phyloP scores from a whole-genome alignment of 2,329 filamentous ascomycete genomes.

The Fusarium proliferatum region DNA sequence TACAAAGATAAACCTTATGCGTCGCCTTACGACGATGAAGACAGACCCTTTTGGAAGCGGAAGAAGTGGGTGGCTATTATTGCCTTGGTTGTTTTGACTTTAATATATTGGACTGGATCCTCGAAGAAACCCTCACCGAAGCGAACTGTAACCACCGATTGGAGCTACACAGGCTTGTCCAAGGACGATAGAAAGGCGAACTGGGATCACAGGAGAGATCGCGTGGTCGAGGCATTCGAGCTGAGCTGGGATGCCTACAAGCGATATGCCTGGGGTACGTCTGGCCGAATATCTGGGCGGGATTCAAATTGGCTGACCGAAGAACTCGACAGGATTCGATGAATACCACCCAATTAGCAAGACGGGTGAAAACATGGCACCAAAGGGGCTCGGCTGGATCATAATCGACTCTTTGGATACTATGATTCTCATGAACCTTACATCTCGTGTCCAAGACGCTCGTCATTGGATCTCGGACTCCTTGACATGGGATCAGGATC shows the following conservation, averaged over 20 bases:
- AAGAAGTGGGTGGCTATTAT: slow-evolving; percentile 68
- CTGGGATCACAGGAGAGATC: slow-evolving; percentile 82
- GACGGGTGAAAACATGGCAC: slow-evolving; percentile 83
- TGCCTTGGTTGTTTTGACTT: slow-evolving; percentile 63
- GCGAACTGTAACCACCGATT: slow-evolving; percentile 56
- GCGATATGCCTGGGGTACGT: slow-evolving; percentile 91
- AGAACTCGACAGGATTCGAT: slow-evolving; percentile 71
- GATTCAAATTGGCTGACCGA: slow-evolving; percentile 42
- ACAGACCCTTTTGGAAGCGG: slow-evolving; percentile 69
- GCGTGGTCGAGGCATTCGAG: slow-evolving; percentile 89
- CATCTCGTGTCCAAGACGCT: slow-evolving; percentile 83
- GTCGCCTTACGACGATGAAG: slow-evolving; percentile 63
- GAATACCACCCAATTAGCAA: slow-evolving; percentile 88
- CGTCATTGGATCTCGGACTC: slow-evolving; percentile 87
- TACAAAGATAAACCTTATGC: slow-evolving; percentile 99
- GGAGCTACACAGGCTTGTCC: slow-evolving; percentile 69
- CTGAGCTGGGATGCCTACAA: slow-evolving; percentile 94
- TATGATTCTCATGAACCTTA: slow-evolving; percentile 98
- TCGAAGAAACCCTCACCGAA: slow-evolving; percentile 53
- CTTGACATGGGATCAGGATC: slow-evolving; percentile 88
- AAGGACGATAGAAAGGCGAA: slow-evolving; percentile 64
- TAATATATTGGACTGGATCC: slow-evolving; percentile 78
- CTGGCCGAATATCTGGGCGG: background rate
- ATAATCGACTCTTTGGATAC: slow-evolving; percentile 97
- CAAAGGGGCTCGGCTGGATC: slow-evolving; percentile 94